Base-by-base conservation (phyloP, 495 filamentous ascomycete species). In the Penicillium daleae region DNA sequence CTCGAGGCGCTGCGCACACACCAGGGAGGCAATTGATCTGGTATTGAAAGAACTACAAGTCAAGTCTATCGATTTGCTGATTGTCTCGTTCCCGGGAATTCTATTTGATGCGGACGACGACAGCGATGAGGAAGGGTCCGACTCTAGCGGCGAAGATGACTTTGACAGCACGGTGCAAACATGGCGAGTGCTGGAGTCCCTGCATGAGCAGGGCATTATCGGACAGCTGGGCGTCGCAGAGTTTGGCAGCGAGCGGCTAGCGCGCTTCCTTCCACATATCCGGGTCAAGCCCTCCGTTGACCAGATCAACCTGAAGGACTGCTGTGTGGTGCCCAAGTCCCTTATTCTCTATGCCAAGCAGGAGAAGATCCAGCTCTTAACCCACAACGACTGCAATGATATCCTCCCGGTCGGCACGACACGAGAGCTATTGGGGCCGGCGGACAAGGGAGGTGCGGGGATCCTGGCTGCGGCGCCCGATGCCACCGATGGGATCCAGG, bases 231-330 rank as follows among this genome's bases (percentile, higher is more conserved):
- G 95, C 0, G 81, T 98, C 12, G 86, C 96, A 44, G 95, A 99
- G 71, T 98, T 97, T 71, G 92, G 94, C 32, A 90, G 83, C 52
- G 88, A 93, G 71, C 87, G 94, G 53, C 76, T 99, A 42, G 74
- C 83, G 2, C 80, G 84, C n/a, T 85, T 92, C 59, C 76, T 92
- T 9, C 81, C 81, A 12, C 78, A 83, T 50, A 89, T 91, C 21
- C 81, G 78, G 46, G 79, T 97, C 49, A 88, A 87, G 67, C 96
- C 95, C 10, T 80, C 85, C 3, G 95, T 98, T 26, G 86, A 98
- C 76, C 95, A 99, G 85, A 96, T 99, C 82, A 98, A 98, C 75
- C 84, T 97, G 52, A 90, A 92, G 66, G 93, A 98, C 74, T 97
- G 93, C 78, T 98, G 95, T 75, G 92, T 94, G 21, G 96, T 98